Evolutionary conservation across 495 filamentous ascomycete genomes (phyloP).

Genomic region (Penicillium subrubescens): DNA sequence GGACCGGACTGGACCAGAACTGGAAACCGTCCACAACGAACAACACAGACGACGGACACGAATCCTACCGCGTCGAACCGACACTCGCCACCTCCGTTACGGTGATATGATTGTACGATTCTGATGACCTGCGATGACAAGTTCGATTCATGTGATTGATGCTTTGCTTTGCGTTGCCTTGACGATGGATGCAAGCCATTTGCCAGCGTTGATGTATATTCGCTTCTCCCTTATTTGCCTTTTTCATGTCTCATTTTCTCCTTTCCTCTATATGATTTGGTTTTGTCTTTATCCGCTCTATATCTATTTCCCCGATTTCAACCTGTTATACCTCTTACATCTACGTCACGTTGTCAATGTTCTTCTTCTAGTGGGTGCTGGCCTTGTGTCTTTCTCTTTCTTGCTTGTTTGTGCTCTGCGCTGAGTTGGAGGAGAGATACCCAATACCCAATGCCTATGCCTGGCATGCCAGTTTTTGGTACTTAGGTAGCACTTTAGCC

Average conservation of each 20-base stretch:
- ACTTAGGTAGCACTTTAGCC: background rate
- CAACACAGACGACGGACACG: background rate
- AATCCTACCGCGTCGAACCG: background rate
- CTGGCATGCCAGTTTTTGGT: background rate
- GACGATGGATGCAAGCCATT: constrained; percentile 8
- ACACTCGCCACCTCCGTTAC: constrained; percentile 30
- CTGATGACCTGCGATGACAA: constrained; percentile 51
- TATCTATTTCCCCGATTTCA: no score
- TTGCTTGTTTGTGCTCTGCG: constrained; percentile 14
- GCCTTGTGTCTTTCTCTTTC: constrained; percentile 10
- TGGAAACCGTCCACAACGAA: background rate
- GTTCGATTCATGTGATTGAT: constrained; percentile 34
- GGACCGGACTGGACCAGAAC: background rate
- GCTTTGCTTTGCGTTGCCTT: constrained; percentile 26
- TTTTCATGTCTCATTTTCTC: background rate
- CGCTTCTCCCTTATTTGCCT: constrained; percentile 16
- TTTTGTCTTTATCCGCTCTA: background rate
- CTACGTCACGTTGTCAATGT: background rate
- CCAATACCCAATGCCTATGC: background rate
- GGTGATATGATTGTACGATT: constrained; percentile 53
- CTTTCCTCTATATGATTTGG: background rate
- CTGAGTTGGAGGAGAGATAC: constrained; percentile 8
- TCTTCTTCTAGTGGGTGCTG: constrained; percentile 13
- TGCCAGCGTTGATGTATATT: constrained; percentile 28
- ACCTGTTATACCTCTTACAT: no score